These are phyloP conservation scores for Xylaria sp. DNA, from an alignment of 2,329 filamentous ascomycete species.

Conservation along the genomic window DNA sequence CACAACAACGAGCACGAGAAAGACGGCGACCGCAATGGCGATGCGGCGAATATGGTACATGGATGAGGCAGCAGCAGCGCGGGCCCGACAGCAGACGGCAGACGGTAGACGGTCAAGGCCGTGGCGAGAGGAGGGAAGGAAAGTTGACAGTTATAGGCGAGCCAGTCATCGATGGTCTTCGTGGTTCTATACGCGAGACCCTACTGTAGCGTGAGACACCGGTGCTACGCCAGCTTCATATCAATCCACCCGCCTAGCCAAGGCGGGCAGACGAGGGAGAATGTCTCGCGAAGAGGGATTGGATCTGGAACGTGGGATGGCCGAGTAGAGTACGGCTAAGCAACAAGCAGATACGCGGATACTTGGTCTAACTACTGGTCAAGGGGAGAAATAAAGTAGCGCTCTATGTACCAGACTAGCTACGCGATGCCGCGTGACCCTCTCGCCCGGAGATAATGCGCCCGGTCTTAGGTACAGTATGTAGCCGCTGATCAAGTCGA, in stretches of 20 bases:
- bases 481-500: too few species aligned
- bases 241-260: not conserved
- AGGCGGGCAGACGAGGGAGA: not conserved
- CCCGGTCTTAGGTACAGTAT: too few species aligned
- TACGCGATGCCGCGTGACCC: too few species aligned
- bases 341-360: not conserved
- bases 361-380: not conserved
- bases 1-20: slow-evolving; percentile 54
- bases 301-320: not conserved
- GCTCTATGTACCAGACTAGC: too few species aligned
- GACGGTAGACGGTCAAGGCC: not conserved
- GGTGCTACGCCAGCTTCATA: not conserved
- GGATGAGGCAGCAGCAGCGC: slow-evolving; percentile 2
- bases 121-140: not conserved
- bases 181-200: not conserved
- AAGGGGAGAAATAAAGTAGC: not conserved
- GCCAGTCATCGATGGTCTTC: not conserved
- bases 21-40: slow-evolving; percentile 46
- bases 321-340: too few species aligned
- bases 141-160: not conserved
- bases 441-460: too few species aligned
- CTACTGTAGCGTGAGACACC: not conserved
- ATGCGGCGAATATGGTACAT: slow-evolving; percentile 57
- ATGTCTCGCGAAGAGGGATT: not conserved
- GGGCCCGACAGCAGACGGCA: not conserved